These are phyloP conservation scores for Colletotrichum acutatum DNA, from an alignment of 2,329 filamentous ascomycete species.

Conservation along the genomic window DNA sequence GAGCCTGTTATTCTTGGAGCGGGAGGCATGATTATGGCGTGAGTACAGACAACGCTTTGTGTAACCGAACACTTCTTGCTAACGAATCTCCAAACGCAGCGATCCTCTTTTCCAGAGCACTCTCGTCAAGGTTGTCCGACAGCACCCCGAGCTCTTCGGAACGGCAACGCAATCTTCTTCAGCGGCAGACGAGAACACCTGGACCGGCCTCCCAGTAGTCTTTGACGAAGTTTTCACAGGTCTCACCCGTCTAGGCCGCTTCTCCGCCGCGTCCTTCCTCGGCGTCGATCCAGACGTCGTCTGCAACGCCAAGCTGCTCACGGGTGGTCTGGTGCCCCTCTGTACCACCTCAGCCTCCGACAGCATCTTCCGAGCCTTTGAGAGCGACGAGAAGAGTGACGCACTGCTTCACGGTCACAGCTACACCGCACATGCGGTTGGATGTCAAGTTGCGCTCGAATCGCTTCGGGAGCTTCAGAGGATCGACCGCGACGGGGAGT, in stretches of 20 bases:
- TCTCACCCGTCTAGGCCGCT: constrained; percentile 81
- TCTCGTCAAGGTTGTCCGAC: constrained; percentile 74
- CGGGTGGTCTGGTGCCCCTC: constrained; percentile 81
- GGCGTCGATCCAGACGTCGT: constrained; percentile 77
- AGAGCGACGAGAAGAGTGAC: constrained; percentile 78
- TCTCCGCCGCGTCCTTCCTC: constrained; percentile 77
- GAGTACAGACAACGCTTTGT: constrained; percentile 46
- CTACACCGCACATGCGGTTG: constrained; percentile 86
- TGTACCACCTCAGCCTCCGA: constrained; percentile 81
- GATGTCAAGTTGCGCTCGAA: constrained; percentile 81
- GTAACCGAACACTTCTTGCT: too few species aligned
- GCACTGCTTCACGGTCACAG: constrained; percentile 87
- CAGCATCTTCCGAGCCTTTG: constrained; percentile 77
- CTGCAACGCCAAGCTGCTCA: constrained; percentile 86
- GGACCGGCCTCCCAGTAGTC: constrained; percentile 81
- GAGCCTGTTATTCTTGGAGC: constrained; percentile 85
- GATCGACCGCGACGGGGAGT: constrained; percentile 67
- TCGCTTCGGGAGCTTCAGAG: constrained; percentile 68
- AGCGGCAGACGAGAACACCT: constrained; percentile 49
- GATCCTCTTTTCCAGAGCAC: constrained; percentile 85
- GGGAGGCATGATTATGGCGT: constrained; percentile 85
- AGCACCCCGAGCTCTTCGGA: constrained; percentile 66
- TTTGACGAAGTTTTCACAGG: constrained; percentile 93
- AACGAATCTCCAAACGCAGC: constrained; percentile 51
- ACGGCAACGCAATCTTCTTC: constrained; percentile 32